phyloP scores from a whole-genome alignment of 2,329 filamentous ascomycete genomes.

The Cordyceps cicadae region DNA sequence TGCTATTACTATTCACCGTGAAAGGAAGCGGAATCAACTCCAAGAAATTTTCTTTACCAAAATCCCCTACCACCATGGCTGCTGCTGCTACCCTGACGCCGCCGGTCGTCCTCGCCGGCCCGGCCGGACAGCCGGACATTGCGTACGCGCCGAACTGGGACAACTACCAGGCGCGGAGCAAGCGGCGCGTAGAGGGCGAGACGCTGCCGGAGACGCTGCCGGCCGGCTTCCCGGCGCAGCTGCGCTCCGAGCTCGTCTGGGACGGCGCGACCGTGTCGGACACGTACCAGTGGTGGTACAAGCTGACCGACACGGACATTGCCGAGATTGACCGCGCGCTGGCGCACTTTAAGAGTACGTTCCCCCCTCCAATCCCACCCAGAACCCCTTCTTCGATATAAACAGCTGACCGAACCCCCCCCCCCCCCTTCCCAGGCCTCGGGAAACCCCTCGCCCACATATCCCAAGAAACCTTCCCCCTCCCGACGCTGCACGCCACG shows the following conservation, averaged over 20 bases:
- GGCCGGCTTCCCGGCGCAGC: conserved; percentile 38
- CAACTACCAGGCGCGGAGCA: conserved; percentile 44
- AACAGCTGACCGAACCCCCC: too few species aligned
- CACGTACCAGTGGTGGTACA: conserved; percentile 45
- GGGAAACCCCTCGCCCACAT: conserved; percentile 33
- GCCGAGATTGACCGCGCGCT: conserved; percentile 39
- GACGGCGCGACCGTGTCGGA: conserved; percentile 41
- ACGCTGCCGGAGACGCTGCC: conserved; percentile 34
- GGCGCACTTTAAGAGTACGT: conserved; percentile 33
- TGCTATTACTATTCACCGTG: too few species aligned
- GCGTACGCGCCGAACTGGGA: conserved; percentile 45
- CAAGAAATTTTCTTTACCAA: too few species aligned
- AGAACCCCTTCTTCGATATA: too few species aligned
- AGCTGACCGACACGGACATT: conserved; percentile 37
- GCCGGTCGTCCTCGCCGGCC: conserved; percentile 16
- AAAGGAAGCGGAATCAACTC: too few species aligned
- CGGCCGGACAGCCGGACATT: conserved; percentile 49
- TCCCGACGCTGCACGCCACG: conserved; percentile 40
- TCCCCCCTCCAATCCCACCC: not conserved
- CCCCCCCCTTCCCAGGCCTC: conserved; percentile 16
- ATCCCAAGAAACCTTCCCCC: conserved; percentile 43
- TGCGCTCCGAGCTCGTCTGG: conserved; percentile 48
- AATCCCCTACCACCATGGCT: not conserved
- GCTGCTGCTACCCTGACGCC: not conserved
- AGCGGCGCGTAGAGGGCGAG: conserved; percentile 35